phyloP scores from a whole-genome alignment of 129 eudicot species.

The Pseudognaphalium luteoalbum region DNA sequence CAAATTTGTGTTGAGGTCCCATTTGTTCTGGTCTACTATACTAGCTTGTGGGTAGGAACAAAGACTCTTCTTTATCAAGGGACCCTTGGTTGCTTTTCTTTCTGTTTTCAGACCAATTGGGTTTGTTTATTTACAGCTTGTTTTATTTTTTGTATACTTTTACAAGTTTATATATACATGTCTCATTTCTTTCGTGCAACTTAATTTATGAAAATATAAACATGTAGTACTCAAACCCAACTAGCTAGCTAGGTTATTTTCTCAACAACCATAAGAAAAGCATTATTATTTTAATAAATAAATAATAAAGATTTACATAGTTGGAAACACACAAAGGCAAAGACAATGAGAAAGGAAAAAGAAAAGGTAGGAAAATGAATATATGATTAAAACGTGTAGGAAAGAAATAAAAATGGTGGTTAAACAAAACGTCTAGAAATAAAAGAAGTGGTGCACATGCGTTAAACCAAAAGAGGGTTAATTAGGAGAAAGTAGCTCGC shows the following conservation, averaged over 20 bases:
- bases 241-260: too few species aligned
- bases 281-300: neutral
- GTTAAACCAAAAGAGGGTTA: constrained; percentile 4
- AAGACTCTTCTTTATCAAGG: constrained; percentile 21
- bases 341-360: too few species aligned
- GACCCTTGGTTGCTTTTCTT: constrained; percentile 21
- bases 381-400: constrained; percentile 28
- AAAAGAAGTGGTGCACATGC: neutral
- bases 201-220: neutral
- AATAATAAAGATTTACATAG: too few species aligned
- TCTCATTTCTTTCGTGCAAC: neutral
- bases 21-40: constrained; percentile 12
- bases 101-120: neutral
- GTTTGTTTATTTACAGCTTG: neutral
- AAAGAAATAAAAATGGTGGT: constrained; percentile 24
- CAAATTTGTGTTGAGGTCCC: constrained; percentile 16
- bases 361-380: too few species aligned
- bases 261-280: neutral
- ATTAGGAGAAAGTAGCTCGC: constrained; percentile 26
- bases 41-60: constrained; percentile 7
- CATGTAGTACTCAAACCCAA: neutral
- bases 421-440: neutral
- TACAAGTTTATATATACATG: neutral
- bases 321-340: neutral
- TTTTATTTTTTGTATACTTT: neutral